Evolutionary conservation across 306 rosid genomes (phyloP), one percentile per base, ranked within the genome.

Genomic region (Citrullus mucosospermus): DNA sequence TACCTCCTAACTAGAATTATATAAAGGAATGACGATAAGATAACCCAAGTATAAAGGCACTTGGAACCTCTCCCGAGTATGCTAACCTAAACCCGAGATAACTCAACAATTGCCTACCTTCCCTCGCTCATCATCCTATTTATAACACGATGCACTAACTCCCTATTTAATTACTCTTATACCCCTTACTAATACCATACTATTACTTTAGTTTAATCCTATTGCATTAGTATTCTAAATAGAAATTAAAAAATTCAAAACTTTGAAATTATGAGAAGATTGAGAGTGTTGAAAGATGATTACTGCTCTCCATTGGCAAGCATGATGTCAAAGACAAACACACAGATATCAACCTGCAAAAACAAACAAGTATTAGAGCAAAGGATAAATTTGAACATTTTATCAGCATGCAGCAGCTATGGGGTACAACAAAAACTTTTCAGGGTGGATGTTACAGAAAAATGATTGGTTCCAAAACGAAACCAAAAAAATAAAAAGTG

Each of bases 271-370:
- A 38, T 2, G 10, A 32, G 69, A 68, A 17, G 8, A 38, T 68
- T 68, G 41, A 59, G 84, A 61, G 84, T 1, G 48, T 8, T 43
- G 48, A 43, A 43, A 8, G 12, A 43, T 57, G 82, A 79, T 90
- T 89, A 93, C 98, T 83, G 90, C 75, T 91, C 84, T 82, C 96
- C 97, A 80, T 91, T 91, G 58, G 91, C 86, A 46, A 93, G 84
- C 98, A 93, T 91, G 89, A 93, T 81, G 82, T 93, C 98, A 20
- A 93, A 93, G 82, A 88, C 92, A 84, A 93, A 93, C 76, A 90
- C 65, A 63, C 98, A 91, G 66, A 93, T 90, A 83, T 86, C 96
- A 69, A 91, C 98, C 98, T 93, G 96, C 88, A 79, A 15, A 44
- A 70, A 20, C 16, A 30, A 70, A 43, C 22, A 70, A 41, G 53